Evolutionary conservation across 169 alveolate genomes (phyloP).

Genomic region (Eimeria praecox): DNA sequence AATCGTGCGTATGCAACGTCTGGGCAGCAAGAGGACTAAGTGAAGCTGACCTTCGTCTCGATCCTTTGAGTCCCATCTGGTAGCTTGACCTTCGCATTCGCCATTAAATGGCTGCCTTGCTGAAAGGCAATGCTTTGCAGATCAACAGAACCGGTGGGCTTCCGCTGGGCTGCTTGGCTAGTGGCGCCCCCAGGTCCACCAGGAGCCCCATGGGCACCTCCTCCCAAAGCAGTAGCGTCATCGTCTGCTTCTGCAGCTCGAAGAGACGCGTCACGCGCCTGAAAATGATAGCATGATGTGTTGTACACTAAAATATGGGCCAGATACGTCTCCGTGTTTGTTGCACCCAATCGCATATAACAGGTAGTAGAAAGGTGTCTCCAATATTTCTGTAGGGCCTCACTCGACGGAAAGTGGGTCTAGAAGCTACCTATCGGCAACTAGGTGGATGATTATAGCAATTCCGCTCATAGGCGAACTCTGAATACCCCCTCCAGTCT

Average conservation of each 20-base stretch:
- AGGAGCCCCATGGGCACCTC: constrained; percentile 67
- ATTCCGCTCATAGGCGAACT: background rate
- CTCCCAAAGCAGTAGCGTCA: constrained; percentile 78
- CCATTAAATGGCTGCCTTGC: constrained; percentile 94
- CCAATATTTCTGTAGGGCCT: constrained; percentile 21
- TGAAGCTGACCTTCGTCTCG: constrained; percentile 91
- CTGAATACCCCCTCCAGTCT: background rate
- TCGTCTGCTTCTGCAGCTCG: constrained; percentile 81
- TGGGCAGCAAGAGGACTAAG: background rate
- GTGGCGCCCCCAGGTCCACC: constrained; percentile 61
- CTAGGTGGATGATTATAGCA: background rate
- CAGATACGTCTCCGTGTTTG: background rate
- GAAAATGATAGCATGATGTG: background rate
- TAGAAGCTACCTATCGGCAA: background rate
- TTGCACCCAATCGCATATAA: background rate
- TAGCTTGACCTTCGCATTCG: constrained; percentile 94
- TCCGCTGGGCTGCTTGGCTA: constrained; percentile 60
- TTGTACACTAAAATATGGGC: background rate
- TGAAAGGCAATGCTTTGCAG: constrained; percentile 91
- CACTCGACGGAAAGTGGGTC: background rate
- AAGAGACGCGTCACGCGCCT: constrained; percentile 82
- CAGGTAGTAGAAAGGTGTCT: background rate
- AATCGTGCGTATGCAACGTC: background rate
- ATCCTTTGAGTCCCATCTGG: constrained; percentile 96
- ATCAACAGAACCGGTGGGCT: constrained; percentile 87